phyloP scores from a whole-genome alignment of 1,284 basidiomycete species.

The Cerioporus squamosus region DNA sequence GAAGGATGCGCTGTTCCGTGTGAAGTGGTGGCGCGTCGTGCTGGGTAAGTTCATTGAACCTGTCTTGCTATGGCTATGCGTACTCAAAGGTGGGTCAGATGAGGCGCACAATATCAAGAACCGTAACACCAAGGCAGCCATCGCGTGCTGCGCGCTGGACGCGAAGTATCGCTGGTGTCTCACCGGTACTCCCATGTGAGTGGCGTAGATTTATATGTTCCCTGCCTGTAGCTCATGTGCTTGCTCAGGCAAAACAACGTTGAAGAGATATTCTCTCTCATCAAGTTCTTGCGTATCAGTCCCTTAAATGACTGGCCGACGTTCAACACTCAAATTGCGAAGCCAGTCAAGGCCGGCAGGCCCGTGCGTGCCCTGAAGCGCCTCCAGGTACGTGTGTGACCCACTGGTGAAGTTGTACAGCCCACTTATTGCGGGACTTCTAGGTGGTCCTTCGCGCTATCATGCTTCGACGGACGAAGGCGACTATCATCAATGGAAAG shows the following conservation, averaged over 20 bases:
- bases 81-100: conserved; percentile 50
- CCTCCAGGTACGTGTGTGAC: conserved; percentile 59
- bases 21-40: conserved; percentile 87
- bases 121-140: conserved; percentile 78
- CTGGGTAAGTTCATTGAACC: conserved; percentile 57
- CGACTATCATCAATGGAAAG: conserved; percentile 83
- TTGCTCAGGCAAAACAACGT: conserved; percentile 68
- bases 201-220: not conserved
- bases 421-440: not conserved
- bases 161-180: conserved; percentile 89
- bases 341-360: conserved; percentile 77
- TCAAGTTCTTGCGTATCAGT: conserved; percentile 86
- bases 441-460: conserved; percentile 83
- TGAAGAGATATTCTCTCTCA: conserved; percentile 87
- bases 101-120: conserved; percentile 99
- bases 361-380: conserved; percentile 82
- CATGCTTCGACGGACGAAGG: conserved; percentile 92
- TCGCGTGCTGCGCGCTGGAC: conserved; percentile 81
- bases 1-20: conserved; percentile 75
- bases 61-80: not conserved
- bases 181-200: conserved; percentile 89
- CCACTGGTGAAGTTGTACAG: not conserved
- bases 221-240: no score
- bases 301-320: conserved; percentile 83
- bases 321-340: conserved; percentile 81